Percentiles rank a stretch among this genome's conserved stretches.
These are phyloP conservation scores for Aspergillus texensis DNA, from an alignment of 2,329 filamentous ascomycete genomes.

Conservation along the genomic window DNA sequence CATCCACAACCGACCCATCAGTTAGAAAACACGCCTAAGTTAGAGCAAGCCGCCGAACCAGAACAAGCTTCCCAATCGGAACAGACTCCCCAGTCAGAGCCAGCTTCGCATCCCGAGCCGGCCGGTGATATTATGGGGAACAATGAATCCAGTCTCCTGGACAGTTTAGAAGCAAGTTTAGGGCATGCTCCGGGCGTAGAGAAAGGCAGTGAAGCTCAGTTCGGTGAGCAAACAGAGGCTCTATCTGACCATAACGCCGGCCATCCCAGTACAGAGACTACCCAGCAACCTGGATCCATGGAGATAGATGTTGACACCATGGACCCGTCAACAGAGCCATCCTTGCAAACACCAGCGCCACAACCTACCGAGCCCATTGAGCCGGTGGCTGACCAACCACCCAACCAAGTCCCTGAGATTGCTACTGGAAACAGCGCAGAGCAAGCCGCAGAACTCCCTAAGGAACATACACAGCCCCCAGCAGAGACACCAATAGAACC, in stretches of 20 bases:
- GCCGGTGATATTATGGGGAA: slow-evolving; percentile 10
- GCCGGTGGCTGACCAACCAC: not conserved
- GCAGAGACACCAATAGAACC: not conserved
- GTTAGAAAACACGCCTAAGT: not conserved
- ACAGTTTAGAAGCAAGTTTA: slow-evolving; percentile 51
- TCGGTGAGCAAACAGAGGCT: slow-evolving; percentile 7
- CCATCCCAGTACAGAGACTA: slow-evolving; percentile 3
- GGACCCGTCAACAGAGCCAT: slow-evolving; percentile 4
- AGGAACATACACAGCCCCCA: not conserved
- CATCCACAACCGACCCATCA: not conserved
- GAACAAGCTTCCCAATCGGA: not conserved
- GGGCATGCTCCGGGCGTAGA: slow-evolving; percentile 8
- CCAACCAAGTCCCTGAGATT: not conserved
- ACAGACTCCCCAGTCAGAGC: not conserved
- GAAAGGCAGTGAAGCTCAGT: slow-evolving; percentile 2
- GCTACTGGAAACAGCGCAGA: not conserved
- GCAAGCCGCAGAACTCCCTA: not conserved
- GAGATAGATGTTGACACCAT: slow-evolving; percentile 4
- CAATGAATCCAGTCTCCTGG: slow-evolving; percentile 49
- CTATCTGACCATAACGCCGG: not conserved
- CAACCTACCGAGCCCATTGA: slow-evolving; percentile 1
- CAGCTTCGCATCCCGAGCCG: not conserved
- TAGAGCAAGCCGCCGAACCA: not conserved
- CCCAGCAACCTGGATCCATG: slow-evolving; percentile 1
- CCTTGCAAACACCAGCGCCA: not conserved